Percentiles rank a stretch among this genome's conserved stretches.
phyloP scores from a whole-genome alignment of 495 filamentous ascomycete species.

The Wilcoxina mikolae region DNA sequence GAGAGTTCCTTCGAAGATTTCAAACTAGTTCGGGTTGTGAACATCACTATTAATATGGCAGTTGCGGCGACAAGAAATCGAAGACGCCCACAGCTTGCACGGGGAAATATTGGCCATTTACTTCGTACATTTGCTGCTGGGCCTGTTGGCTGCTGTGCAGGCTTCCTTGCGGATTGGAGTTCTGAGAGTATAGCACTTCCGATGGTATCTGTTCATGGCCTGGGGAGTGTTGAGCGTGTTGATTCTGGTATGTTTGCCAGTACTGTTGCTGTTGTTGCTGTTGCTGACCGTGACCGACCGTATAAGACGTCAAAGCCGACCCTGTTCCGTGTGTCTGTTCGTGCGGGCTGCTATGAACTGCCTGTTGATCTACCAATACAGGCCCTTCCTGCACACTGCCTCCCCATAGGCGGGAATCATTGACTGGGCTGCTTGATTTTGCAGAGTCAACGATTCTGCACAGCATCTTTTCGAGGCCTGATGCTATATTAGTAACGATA shows the following conservation, averaged over 20 bases:
- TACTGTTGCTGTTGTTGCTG: conserved; percentile 6
- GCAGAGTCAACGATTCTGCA: conserved; percentile 23
- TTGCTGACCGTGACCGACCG: background rate
- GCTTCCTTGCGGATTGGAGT: background rate
- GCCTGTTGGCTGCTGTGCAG: background rate
- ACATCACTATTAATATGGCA: conserved; percentile 21
- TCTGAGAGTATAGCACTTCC: conserved; percentile 19
- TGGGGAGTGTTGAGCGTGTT: conserved; percentile 13
- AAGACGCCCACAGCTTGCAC: conserved; percentile 24
- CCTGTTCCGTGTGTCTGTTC: conserved; percentile 4
- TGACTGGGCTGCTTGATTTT: conserved; percentile 22
- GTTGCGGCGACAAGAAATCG: conserved; percentile 25
- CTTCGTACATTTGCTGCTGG: conserved; percentile 19
- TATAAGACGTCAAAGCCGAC: background rate
- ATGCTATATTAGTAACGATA: conserved; percentile 40
- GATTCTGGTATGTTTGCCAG: conserved; percentile 19
- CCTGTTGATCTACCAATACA: background rate
- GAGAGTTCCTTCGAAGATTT: background rate
- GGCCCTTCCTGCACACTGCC: background rate
- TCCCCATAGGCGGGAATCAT: conserved; percentile 24
- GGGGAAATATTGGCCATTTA: conserved; percentile 26
- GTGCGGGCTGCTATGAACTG: too few species aligned
- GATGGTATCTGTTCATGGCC: background rate
- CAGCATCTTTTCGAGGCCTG: conserved; percentile 37
- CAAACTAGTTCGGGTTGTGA: too few species aligned